Evolutionary conservation across 495 filamentous ascomycete species (phyloP).

Genomic region (Gamarada debralockiae): DNA sequence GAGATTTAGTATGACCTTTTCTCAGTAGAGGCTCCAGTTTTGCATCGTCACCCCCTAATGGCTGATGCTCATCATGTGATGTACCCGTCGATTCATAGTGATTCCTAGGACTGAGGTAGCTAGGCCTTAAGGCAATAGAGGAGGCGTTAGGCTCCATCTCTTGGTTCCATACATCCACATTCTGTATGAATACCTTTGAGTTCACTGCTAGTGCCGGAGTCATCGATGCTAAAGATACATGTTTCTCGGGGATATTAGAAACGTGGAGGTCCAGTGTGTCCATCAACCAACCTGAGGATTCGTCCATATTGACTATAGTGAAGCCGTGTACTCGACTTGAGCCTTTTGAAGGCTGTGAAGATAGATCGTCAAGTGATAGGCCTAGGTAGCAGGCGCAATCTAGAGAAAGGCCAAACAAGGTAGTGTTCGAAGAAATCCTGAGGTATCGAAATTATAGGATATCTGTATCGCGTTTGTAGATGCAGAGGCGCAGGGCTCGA

Average conservation of each 20-base stretch:
- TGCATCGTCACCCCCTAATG: constrained; percentile 3
- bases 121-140: constrained; percentile 8
- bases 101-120: constrained; percentile 4
- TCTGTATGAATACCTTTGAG: constrained; percentile 3
- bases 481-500: constrained; percentile 4
- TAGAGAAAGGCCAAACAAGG: constrained; percentile 4
- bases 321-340: constrained; percentile 4
- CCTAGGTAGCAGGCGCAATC: neutral
- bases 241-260: constrained; percentile 8
- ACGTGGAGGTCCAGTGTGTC: constrained; percentile 3
- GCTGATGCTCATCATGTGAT: constrained; percentile 2
- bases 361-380: constrained; percentile 5
- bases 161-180: constrained; percentile 1
- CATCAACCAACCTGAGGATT: constrained; percentile 3
- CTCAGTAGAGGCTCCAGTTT: constrained; percentile 2
- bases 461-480: constrained; percentile 8
- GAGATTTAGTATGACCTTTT: constrained; percentile 51
- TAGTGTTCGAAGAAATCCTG: constrained; percentile 2
- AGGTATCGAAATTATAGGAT: constrained; percentile 3
- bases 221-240: constrained; percentile 4
- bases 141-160: neutral
- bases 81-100: constrained; percentile 6
- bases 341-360: constrained; percentile 4
- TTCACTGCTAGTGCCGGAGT: constrained; percentile 1
- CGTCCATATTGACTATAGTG: constrained; percentile 9